A percentile compares a stretch with the other conserved stretches of the same genome.
Conservation (phyloP, 352 stramenopile species). For the Hyaloperonospora brassicae region DNA sequence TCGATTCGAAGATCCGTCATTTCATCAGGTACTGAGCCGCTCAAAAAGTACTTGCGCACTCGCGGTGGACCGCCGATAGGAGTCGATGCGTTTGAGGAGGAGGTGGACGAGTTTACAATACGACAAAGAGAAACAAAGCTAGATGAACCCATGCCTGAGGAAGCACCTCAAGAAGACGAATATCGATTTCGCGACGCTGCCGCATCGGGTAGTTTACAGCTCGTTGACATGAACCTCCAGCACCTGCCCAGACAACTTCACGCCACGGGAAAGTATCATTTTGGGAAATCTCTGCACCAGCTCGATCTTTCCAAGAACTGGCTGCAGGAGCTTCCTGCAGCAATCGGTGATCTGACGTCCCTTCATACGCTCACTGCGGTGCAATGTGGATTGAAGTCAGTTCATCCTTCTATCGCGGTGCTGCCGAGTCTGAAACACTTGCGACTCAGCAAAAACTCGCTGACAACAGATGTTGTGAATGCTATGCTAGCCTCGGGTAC, state of each 20-base stretch:
- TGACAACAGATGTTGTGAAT: slow-evolving; percentile 49
- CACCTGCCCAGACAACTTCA: slow-evolving; percentile 33
- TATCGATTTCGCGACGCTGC: slow-evolving; percentile 65
- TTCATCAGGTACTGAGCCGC: slow-evolving; percentile 46
- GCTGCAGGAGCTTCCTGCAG: slow-evolving; percentile 33
- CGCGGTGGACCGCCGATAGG: slow-evolving; percentile 50
- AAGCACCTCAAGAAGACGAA: slow-evolving; percentile 30
- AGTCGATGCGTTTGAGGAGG: slow-evolving; percentile 56
- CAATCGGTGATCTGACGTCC: slow-evolving; percentile 43
- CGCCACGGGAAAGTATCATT: slow-evolving; percentile 38
- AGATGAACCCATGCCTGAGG: slow-evolving; percentile 25
- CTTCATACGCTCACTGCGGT: slow-evolving; percentile 64
- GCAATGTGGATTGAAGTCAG: slow-evolving; percentile 46
- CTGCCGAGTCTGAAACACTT: slow-evolving; percentile 52
- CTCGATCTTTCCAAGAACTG: slow-evolving; percentile 70
- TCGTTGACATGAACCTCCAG: slow-evolving; percentile 49
- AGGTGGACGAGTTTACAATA: slow-evolving; percentile 61
- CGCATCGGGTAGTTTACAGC: slow-evolving; percentile 42
- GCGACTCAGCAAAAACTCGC: slow-evolving; percentile 64
- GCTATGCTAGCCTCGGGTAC: slow-evolving; percentile 25
- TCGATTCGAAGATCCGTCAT: slow-evolving; percentile 67
- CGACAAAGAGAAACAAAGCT: slow-evolving; percentile 37
- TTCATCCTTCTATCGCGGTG: slow-evolving; percentile 45
- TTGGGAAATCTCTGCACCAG: slow-evolving; percentile 44
- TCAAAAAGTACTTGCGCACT: slow-evolving; percentile 82